These are phyloP conservation scores for peach (Prunus persica) DNA, from an alignment of 306 rosid species.

Conservation along the genomic window Prunus_persica_NCBIv2 NC_034009.1:29082501-29083000, in stretches of 20 bases:
- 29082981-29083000: conserved; percentile 95
- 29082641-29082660: conserved; percentile 11
- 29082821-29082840: background rate
- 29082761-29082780: background rate
- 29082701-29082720: background rate
- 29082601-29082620: background rate
- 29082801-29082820: background rate
- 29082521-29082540: conserved; percentile 7
- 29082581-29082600: background rate
- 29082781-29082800: background rate
- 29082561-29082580: background rate
- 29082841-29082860: background rate
- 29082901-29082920: conserved; percentile 56
- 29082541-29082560: conserved; percentile 8
- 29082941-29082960: conserved; percentile 91
- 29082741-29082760: background rate
- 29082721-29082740: background rate
- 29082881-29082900: background rate
- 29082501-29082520: conserved; percentile 28
- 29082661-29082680: background rate
- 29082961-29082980: conserved; percentile 96
- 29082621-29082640: conserved; percentile 12
- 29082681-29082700: background rate
- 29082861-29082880: conserved; percentile 1
- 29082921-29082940: conserved; percentile 92